These are phyloP conservation scores for Lepidium africanum DNA, from an alignment of 345 rosid species.

Conservation along the genomic window DNA sequence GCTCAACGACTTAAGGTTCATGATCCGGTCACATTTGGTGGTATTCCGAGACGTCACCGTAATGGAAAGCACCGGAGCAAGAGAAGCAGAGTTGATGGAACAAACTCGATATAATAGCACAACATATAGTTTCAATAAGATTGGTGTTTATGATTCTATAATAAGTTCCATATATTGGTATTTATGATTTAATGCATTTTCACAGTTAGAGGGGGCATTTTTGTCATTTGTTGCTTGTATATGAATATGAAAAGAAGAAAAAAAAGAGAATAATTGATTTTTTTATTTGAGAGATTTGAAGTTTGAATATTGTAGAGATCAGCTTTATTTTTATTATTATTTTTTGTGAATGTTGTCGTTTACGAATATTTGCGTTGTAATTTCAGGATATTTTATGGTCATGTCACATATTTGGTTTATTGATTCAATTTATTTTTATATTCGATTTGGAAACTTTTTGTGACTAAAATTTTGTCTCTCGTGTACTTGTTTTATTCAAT, in stretches of 20 bases:
- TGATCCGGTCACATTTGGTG: slow-evolving; percentile 83
- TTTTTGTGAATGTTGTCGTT: background rate
- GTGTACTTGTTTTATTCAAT: slow-evolving; percentile 19
- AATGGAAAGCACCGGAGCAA: slow-evolving; percentile 37
- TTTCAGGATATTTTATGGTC: background rate
- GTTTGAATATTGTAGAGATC: background rate
- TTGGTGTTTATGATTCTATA: slow-evolving; percentile 10
- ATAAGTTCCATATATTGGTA: slow-evolving; percentile 28
- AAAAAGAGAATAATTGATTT: slow-evolving; percentile 2
- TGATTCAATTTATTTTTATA: background rate
- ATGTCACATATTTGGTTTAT: background rate
- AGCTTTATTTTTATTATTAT: background rate
- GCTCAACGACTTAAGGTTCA: slow-evolving; percentile 50
- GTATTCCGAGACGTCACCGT: slow-evolving; percentile 35
- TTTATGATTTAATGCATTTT: slow-evolving; percentile 21
- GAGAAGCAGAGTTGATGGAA: slow-evolving; percentile 23
- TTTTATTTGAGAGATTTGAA: slow-evolving; percentile 20
- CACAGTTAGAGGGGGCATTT: slow-evolving; percentile 18
- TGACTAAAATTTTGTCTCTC: slow-evolving; percentile 22
- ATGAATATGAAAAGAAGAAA: slow-evolving; percentile 8
- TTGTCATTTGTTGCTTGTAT: slow-evolving; percentile 28
- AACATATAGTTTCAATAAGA: background rate
- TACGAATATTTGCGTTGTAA: background rate
- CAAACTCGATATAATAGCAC: slow-evolving; percentile 16
- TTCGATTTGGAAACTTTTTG: slow-evolving; percentile 1